phyloP scores from a whole-genome alignment of 495 filamentous ascomycete species.

The Neurospora terricola region DNA sequence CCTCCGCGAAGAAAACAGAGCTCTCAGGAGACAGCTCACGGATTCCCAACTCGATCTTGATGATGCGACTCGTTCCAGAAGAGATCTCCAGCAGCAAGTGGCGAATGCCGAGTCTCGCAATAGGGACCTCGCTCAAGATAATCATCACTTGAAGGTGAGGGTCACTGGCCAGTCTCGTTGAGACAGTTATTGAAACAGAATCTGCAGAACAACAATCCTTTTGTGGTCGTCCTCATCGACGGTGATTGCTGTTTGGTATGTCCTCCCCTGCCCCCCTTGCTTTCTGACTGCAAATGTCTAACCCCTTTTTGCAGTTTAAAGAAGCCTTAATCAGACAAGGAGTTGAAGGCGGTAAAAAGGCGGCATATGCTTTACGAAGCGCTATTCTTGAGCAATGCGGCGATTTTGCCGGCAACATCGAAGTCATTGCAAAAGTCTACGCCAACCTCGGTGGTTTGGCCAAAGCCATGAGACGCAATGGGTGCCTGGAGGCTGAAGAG shows the following conservation, averaged over 20 bases:
- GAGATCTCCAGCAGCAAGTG: conserved; percentile 35
- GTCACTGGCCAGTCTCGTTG: neutral
- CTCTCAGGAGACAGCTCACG: conserved; percentile 21
- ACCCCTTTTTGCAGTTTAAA: conserved; percentile 42
- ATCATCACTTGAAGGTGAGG: conserved; percentile 29
- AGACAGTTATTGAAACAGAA: conserved; percentile 12
- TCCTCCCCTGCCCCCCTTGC: neutral
- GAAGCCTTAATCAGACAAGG: conserved; percentile 54
- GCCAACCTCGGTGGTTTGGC: conserved; percentile 57
- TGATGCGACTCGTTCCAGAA: conserved; percentile 26
- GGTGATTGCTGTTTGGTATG: conserved; percentile 64
- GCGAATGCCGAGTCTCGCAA: conserved; percentile 1
- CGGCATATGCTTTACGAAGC: conserved; percentile 51
- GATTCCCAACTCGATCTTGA: conserved; percentile 35
- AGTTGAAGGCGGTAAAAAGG: conserved; percentile 59
- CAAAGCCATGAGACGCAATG: conserved; percentile 48
- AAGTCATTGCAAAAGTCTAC: conserved; percentile 60
- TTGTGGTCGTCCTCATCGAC: conserved; percentile 66
- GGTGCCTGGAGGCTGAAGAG: conserved; percentile 41
- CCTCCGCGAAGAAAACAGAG: conserved; percentile 27
- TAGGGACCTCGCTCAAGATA: conserved; percentile 13
- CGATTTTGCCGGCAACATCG: conserved; percentile 34
- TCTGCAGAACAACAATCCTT: conserved; percentile 62
- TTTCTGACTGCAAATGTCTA: neutral
- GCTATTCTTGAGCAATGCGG: conserved; percentile 43